Base-by-base conservation (phyloP, 1,284 basidiomycete genomes). In the Tetrapyrgos nigripes region DNA sequence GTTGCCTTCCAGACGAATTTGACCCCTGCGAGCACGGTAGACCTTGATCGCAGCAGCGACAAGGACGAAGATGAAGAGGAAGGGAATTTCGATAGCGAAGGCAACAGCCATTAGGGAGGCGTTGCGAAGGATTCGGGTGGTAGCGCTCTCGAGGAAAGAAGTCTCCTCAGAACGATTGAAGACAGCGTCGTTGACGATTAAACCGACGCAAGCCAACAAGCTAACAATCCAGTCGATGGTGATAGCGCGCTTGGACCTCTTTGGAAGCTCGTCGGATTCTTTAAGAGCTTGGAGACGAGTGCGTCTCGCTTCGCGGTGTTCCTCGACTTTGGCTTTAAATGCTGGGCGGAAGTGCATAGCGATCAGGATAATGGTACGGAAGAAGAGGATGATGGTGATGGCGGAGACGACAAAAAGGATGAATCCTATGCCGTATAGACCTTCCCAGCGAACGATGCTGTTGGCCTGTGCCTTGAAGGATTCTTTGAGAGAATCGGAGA, bases 151-250 rank as follows among this genome's bases (percentile, higher is more conserved):
- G 24, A 56, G 26, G 54, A 56, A 26, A n/a, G 47, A 33, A 37
- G 54, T 48, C 24, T 47, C 54, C 29, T 50, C 47, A 3, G 48
- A 17, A 13, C 54, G 54, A 43, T 56, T 56, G 26, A 50, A 56
- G 5, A 56, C 31, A 14, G 35, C 27, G 43, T 56, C 54, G 28
- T 56, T 56, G 3, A 49, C 9, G 19, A 56, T 21, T n/a, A 33
- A 29, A 33, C 35, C 35, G 31, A 50, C 28, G 54, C 54, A 50
- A 47, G 44, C 21, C n/a, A 43, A 4, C 29, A 33, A 8, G 31
- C 50, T 50, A 33, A 50, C 21, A 1, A 50, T 4, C 3, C 49
- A 6, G 13, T 28, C 27, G 14, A 26, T 21, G 35, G 19, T 21
- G n/a, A 44, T 14, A 21, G 48, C 44, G 40, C 46, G 46, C 33